These are phyloP conservation scores for Hanseniaspora valbyensis DNA, from an alignment of 805 yeast species.

Conservation along the genomic window DNA sequence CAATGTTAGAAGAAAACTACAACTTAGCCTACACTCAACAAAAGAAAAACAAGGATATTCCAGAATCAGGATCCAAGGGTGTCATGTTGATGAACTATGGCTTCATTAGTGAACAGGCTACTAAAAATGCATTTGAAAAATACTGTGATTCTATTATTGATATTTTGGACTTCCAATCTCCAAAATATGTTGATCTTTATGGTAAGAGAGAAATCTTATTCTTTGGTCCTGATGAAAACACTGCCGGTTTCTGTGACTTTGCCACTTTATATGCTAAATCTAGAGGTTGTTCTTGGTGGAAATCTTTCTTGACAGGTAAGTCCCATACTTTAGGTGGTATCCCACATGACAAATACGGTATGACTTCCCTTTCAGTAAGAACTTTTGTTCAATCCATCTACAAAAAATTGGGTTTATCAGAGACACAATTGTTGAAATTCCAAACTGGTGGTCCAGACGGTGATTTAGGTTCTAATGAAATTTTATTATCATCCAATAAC, in stretches of 20 bases:
- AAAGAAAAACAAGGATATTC: conserved; percentile 92
- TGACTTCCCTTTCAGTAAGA: conserved; percentile 91
- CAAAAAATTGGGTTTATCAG: conserved; percentile 55
- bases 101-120: conserved; percentile 56
- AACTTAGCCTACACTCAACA: conserved; percentile 94
- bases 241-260: conserved; percentile 93
- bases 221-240: conserved; percentile 99
- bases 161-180: conserved; percentile 62
- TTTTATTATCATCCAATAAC: conserved; percentile 59
- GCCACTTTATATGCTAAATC: conserved; percentile 86
- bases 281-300: conserved; percentile 97
- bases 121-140: conserved; percentile 78
- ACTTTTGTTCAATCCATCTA: conserved; percentile 82
- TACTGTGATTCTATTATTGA: conserved; percentile 87
- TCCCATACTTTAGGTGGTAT: conserved; percentile 88
- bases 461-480: conserved; percentile 93
- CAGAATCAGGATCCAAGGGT: conserved; percentile 98
- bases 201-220: conserved; percentile 79
- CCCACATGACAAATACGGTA: conserved; percentile 96
- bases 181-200: conserved; percentile 72
- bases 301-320: conserved; percentile 94
- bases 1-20: conserved; percentile 91
- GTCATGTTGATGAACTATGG: conserved; percentile 78
- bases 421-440: conserved; percentile 56
- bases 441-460: conserved; percentile 99